phyloP scores from a whole-genome alignment of 2,329 filamentous ascomycete species.

The Colletotrichum magnum region DNA sequence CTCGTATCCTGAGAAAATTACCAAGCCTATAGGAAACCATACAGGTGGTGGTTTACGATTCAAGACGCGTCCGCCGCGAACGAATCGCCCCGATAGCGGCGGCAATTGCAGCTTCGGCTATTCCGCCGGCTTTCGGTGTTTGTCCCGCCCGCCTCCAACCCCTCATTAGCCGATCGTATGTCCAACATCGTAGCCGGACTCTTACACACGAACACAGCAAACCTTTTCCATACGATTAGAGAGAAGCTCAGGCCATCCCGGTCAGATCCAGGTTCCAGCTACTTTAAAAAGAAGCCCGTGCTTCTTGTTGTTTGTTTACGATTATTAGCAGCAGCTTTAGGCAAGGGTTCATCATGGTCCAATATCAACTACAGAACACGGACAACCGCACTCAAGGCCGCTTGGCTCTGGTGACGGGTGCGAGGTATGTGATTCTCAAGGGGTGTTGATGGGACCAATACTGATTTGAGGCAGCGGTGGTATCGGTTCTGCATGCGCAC shows the following conservation, averaged over 20 bases:
- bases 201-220: neutral
- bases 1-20: neutral
- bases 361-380: slow-evolving; percentile 41
- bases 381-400: slow-evolving; percentile 47
- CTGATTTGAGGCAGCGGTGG: slow-evolving; percentile 47
- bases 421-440: slow-evolving; percentile 44
- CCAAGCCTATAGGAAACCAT: too few species aligned
- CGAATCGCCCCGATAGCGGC: slow-evolving; percentile 28
- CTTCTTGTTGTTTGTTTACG: neutral
- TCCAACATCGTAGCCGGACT: neutral
- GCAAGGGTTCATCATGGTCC: slow-evolving; percentile 29
- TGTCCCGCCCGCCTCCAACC: slow-evolving; percentile 11
- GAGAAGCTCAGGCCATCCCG: neutral
- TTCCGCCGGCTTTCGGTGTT: slow-evolving; percentile 28
- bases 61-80: slow-evolving; percentile 6
- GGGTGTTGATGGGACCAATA: too few species aligned
- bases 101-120: slow-evolving; percentile 36
- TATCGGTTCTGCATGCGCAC: slow-evolving; percentile 51
- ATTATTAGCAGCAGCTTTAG: neutral
- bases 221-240: neutral
- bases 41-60: neutral
- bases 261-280: neutral
- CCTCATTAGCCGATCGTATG: slow-evolving; percentile 16
- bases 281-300: slow-evolving; percentile 16
- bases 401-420: slow-evolving; percentile 51